Evolutionary conservation across 139 green algal species (phyloP), one percentile per base, ranked within the genome.

Genomic region (Chlorella sp.): DNA sequence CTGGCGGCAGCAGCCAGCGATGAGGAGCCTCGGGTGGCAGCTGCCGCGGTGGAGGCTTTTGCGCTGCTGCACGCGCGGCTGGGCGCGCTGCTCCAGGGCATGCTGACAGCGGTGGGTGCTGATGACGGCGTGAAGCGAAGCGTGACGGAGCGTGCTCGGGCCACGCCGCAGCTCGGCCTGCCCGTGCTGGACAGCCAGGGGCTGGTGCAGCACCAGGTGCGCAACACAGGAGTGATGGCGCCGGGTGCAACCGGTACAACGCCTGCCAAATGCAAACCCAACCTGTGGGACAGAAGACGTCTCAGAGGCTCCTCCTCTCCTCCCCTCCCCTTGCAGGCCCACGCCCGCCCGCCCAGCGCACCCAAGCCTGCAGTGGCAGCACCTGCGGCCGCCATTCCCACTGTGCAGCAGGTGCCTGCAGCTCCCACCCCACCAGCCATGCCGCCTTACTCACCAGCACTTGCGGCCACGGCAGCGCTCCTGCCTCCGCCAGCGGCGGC

Each of bases 21-120:
- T 70, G n/a, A 54, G 58, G 88, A 90, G 73, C 81, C 87, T 3
- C 70, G 81, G 17, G 91, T 95, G 40, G 73, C 82, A 7, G 72
- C 87, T 13, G 86, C 91, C 20, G 91, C 89, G 5, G 64, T 95
- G 48, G 93, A 96, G 80, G 92, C 82, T 16, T 40, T 96, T 48
- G 93, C 90, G 9, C 80, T 90, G 58, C 86, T 91, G 62, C 80
- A 81, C 74, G 70, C 75, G 51, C 65, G 76, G 58, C 46, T 83
- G 41, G 87, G 83, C n/a, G 38, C 82, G 24, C 82, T 90, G 46
- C 78, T 94, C 46, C 72, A 80, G 48, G 74, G 76, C 0, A 60
- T 94, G 76, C 82, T 93, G 48, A 58, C 81, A 3, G 70, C 79
- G 0, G 74, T 48, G n/a, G 87, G 86, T 28, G 87, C 84, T 5